Conservation (phyloP, 768 basidiomycete genomes). For the Suillus clintonianus region DNA sequence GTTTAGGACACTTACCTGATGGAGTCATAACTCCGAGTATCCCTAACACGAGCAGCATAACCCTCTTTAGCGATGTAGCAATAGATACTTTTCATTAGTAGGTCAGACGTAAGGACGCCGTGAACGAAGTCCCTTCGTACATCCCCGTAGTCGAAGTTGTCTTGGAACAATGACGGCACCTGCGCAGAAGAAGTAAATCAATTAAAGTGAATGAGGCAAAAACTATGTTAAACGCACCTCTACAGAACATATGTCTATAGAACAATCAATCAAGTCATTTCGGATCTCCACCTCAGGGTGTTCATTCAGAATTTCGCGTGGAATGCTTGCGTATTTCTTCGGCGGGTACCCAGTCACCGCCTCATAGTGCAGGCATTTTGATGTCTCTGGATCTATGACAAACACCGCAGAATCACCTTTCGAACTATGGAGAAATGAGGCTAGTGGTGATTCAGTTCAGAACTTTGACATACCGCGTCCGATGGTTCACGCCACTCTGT, state of each 20-base stretch:
- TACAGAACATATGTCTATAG: constrained; percentile 91
- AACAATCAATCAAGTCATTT: constrained; percentile 85
- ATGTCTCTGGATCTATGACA: constrained; percentile 73
- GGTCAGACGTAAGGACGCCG: constrained; percentile 90
- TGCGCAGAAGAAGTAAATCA: constrained; percentile 32
- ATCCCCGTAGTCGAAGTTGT: constrained; percentile 97
- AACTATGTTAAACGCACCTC: constrained; percentile 55
- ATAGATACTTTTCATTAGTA: constrained; percentile 92
- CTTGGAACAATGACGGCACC: constrained; percentile 96
- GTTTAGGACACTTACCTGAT: constrained; percentile 59
- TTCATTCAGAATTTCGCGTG: constrained; percentile 70
- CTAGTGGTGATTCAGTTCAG: neutral
- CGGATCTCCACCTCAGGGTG: constrained; percentile 86
- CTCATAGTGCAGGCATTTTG: constrained; percentile 85
- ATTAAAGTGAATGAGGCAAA: neutral
- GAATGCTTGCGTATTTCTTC: constrained; percentile 61
- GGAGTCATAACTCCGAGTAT: constrained; percentile 89
- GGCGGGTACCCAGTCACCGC: constrained; percentile 70
- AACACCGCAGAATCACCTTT: constrained; percentile 76
- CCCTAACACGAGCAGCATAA: constrained; percentile 91
- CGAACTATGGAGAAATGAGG: constrained; percentile 45
- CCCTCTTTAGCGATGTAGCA: constrained; percentile 87
- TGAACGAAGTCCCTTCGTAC: constrained; percentile 92
- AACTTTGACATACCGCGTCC: constrained; percentile 63
- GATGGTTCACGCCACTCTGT: constrained; percentile 68